phyloP scores from a whole-genome alignment of 495 filamentous ascomycete genomes.

The Tuber melanosporum region DNA sequence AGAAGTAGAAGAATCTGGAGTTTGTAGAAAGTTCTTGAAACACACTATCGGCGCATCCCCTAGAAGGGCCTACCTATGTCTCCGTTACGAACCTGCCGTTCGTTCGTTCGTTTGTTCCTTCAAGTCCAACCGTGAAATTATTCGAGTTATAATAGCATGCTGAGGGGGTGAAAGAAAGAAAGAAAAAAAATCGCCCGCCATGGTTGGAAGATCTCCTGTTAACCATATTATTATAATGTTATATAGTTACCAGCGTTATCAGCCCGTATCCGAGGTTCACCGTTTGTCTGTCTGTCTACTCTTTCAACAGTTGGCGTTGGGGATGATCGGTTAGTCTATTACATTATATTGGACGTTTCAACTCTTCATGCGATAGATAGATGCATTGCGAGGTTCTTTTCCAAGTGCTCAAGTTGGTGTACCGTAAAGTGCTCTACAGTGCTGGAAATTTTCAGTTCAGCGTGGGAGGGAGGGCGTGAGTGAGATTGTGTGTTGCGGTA shows the following conservation, averaged over 20 bases:
- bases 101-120: background rate
- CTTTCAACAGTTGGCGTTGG: too few relatives aligned
- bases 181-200: background rate
- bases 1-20: background rate
- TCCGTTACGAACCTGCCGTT: background rate
- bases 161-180: too few relatives aligned
- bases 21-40: background rate
- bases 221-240: background rate
- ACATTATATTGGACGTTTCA: too few relatives aligned
- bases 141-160: background rate
- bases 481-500: too few relatives aligned
- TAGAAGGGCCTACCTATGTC: background rate
- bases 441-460: too few relatives aligned
- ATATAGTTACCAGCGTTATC: background rate
- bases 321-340: too few relatives aligned
- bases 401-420: too few relatives aligned
- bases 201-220: background rate
- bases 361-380: too few relatives aligned
- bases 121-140: too few relatives aligned
- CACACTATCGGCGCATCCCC: background rate
- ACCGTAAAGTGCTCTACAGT: too few relatives aligned
- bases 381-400: too few relatives aligned
- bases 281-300: background rate
- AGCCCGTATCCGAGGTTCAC: background rate
- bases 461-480: too few relatives aligned